Percentiles rank a stretch among this genome's conserved stretches.
Evolutionary conservation across 2,329 filamentous ascomycete species (phyloP).

Genomic region (Monosporascus ibericus): DNA sequence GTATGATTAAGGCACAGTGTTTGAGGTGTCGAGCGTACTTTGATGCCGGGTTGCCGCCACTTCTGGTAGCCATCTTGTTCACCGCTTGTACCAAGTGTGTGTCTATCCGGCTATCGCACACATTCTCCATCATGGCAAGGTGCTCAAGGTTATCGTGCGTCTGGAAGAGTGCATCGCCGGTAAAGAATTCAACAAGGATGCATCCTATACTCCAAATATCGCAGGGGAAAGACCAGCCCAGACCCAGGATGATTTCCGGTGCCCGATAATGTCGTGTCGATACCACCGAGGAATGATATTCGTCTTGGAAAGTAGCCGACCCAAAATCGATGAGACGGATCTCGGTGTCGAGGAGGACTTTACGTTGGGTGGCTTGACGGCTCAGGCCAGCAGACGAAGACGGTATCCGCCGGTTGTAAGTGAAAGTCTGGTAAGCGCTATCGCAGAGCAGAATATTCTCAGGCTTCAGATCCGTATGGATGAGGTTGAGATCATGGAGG

Average conservation of each 20-base stretch:
- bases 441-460: slow-evolving; percentile 65
- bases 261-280: slow-evolving; percentile 65
- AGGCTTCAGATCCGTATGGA: slow-evolving; percentile 77
- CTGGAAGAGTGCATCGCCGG: slow-evolving; percentile 65
- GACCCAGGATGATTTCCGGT: slow-evolving; percentile 63
- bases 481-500: slow-evolving; percentile 92
- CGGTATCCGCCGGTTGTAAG: slow-evolving; percentile 63
- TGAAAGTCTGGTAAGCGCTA: slow-evolving; percentile 62
- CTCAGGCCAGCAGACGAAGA: slow-evolving; percentile 56
- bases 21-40: slow-evolving; percentile 41
- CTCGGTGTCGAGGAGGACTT: slow-evolving; percentile 61
- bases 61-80: slow-evolving; percentile 50
- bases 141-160: slow-evolving; percentile 69
- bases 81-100: slow-evolving; percentile 50
- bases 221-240: slow-evolving; percentile 66
- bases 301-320: slow-evolving; percentile 66
- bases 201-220: slow-evolving; percentile 72
- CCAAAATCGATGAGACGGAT: slow-evolving; percentile 68
- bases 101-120: slow-evolving; percentile 55
- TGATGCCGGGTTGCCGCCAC: slow-evolving; percentile 53
- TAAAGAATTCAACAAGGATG: slow-evolving; percentile 67
- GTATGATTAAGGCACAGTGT: neutral
- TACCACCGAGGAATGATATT: slow-evolving; percentile 67
- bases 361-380: slow-evolving; percentile 56
- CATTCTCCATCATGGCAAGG: slow-evolving; percentile 70